phyloP scores from a whole-genome alignment of 1,284 basidiomycete genomes.

The Sporisorium graminicola region DNA sequence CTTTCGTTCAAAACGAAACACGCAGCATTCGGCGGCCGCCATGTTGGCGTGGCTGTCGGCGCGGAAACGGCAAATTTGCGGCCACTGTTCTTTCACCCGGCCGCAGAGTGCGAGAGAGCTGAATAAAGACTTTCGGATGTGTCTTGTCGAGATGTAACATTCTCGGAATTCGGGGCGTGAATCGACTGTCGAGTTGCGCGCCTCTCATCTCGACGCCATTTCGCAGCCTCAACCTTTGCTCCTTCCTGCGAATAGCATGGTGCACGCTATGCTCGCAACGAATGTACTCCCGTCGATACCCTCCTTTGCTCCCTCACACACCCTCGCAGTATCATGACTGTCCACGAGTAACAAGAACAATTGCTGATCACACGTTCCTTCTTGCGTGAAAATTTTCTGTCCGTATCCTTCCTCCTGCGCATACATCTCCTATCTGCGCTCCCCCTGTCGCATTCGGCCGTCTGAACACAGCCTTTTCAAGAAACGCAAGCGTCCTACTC shows the following conservation, averaged over 20 bases:
- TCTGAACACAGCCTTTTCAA: neutral
- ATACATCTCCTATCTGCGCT: neutral
- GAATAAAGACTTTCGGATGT: neutral
- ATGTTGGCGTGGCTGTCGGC: neutral
- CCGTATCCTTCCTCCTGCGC: neutral
- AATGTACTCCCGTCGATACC: neutral
- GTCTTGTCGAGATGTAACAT: conserved; percentile 2
- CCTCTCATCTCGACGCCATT: neutral
- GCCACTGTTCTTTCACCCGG: neutral
- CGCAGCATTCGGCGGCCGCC: too few species aligned
- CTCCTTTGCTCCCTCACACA: neutral
- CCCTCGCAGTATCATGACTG: neutral
- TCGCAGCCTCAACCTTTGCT: neutral
- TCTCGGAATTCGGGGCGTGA: neutral
- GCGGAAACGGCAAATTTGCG: neutral
- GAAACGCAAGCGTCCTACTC: neutral
- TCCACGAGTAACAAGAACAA: neutral
- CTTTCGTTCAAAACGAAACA: too few species aligned
- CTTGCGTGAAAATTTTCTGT: neutral
- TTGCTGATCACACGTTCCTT: neutral
- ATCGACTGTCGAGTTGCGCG: neutral
- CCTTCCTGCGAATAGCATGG: neutral
- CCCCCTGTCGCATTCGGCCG: neutral
- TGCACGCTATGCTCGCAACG: neutral
- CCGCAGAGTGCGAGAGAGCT: neutral